phyloP scores from a whole-genome alignment of 2,329 filamentous ascomycete genomes.

The Macroventuria anomochaeta region DNA sequence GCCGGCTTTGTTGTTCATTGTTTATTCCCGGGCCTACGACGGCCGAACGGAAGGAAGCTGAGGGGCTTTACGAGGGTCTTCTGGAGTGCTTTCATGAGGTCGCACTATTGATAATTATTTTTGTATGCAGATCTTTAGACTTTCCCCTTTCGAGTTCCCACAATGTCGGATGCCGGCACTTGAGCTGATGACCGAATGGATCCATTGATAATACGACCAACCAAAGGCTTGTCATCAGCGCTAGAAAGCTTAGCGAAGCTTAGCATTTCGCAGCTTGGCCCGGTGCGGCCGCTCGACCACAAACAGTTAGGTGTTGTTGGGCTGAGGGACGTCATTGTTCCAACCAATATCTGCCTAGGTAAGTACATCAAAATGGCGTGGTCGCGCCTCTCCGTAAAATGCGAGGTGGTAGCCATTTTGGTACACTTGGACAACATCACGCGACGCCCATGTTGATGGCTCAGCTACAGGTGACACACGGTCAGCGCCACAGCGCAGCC shows the following conservation, averaged over 20 bases:
- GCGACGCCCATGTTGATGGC: too few species aligned
- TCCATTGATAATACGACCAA: background rate
- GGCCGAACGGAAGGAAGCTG: background rate
- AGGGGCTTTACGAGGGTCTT: background rate
- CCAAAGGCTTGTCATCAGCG: background rate
- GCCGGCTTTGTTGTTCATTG: background rate
- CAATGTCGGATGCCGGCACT: background rate
- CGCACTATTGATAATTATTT: conserved; percentile 1
- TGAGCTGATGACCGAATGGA: background rate
- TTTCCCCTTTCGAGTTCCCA: background rate
- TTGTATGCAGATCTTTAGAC: background rate
- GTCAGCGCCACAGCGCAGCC: too few species aligned
- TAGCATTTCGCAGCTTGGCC: background rate
- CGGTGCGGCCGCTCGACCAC: too few species aligned
- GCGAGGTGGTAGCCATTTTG: too few species aligned
- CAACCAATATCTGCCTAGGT: too few species aligned
- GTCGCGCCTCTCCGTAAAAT: too few species aligned
- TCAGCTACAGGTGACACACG: too few species aligned
- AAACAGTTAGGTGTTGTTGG: too few species aligned
- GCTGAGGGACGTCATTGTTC: too few species aligned
- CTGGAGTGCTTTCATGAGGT: background rate
- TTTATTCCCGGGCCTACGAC: background rate
- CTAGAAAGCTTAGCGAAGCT: conserved; percentile 6
- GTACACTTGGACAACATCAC: too few species aligned
- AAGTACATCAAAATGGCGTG: too few species aligned